Percentiles rank a stretch among this genome's conserved stretches.
phyloP scores from a whole-genome alignment of 108 stramenopile genomes.

The Skeletonema costatum region DNA sequence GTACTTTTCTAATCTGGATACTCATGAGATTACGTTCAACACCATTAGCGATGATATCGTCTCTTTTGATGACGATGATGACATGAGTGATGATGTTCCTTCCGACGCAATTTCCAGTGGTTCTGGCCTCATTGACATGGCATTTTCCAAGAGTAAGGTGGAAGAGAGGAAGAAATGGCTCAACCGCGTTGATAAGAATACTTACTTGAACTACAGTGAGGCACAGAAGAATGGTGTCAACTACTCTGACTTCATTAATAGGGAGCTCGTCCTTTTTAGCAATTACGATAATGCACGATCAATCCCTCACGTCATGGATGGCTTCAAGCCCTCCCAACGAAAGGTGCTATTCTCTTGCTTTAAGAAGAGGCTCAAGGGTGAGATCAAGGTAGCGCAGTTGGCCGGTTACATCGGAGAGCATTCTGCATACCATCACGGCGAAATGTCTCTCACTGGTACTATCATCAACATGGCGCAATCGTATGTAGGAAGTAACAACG shows the following conservation, averaged over 20 bases:
- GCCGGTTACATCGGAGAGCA: slow-evolving; percentile 88
- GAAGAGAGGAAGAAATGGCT: slow-evolving; percentile 95
- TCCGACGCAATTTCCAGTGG: slow-evolving; percentile 37
- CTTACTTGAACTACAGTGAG: slow-evolving; percentile 82
- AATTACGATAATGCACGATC: slow-evolving; percentile 91
- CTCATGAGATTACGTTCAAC: slow-evolving; percentile 59
- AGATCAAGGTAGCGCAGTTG: slow-evolving; percentile 95
- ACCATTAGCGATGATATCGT: slow-evolving; percentile 46
- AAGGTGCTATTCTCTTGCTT: slow-evolving; percentile 96
- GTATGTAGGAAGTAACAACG: slow-evolving; percentile 94
- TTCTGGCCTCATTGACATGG: slow-evolving; percentile 93
- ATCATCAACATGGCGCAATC: slow-evolving; percentile 93
- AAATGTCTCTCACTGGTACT: slow-evolving; percentile 87
- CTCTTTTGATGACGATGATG: slow-evolving; percentile 15
- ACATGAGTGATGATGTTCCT: slow-evolving; percentile 3
- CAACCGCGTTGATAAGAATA: slow-evolving; percentile 60
- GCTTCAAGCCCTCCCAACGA: slow-evolving; percentile 96
- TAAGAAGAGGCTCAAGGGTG: slow-evolving; percentile 92
- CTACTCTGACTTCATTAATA: slow-evolving; percentile 91
- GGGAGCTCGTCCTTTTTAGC: slow-evolving; percentile 94
- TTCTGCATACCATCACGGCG: slow-evolving; percentile 98
- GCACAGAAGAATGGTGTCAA: slow-evolving; percentile 55
- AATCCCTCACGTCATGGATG: slow-evolving; percentile 92
- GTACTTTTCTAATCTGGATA: slow-evolving; percentile 62
- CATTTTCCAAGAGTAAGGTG: slow-evolving; percentile 91